Conservation (phyloP, 2,329 filamentous ascomycete species). For the Torrubiella hemipterigena region DNA sequence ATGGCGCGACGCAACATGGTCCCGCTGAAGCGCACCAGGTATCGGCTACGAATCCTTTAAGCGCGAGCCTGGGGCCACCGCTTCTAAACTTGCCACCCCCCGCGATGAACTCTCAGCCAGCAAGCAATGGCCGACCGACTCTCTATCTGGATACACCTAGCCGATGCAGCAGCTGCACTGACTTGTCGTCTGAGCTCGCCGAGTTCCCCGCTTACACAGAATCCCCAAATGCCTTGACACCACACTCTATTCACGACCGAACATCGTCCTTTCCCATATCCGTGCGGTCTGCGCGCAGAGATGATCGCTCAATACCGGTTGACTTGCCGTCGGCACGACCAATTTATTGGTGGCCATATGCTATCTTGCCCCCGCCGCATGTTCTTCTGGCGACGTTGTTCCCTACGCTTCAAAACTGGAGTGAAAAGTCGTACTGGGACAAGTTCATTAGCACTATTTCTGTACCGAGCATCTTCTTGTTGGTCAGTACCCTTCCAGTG, state of each 20-base stretch:
- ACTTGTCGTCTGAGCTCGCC: conserved; percentile 35
- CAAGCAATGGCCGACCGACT: conserved; percentile 7
- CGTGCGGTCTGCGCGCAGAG: too few relatives aligned
- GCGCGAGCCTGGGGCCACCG: too few relatives aligned
- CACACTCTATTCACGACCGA: conserved; percentile 20
- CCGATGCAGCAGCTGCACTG: conserved; percentile 27
- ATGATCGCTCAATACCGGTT: too few relatives aligned
- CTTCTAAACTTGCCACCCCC: conserved; percentile 30
- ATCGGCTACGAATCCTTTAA: too few relatives aligned
- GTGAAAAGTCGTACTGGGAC: conserved; percentile 72
- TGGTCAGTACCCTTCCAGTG: conserved; percentile 84
- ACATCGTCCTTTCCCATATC: too few relatives aligned
- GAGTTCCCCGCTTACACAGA: conserved; percentile 63
- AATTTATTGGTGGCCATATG: conserved; percentile 73
- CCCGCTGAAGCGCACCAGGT: too few relatives aligned
- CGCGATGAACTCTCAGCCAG: conserved; percentile 12
- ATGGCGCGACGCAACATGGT: too few relatives aligned
- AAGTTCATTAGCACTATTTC: conserved; percentile 71
- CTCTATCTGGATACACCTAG: conserved; percentile 36
- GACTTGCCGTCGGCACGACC: conserved; percentile 28
- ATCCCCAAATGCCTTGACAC: conserved; percentile 33
- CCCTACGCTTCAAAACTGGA: conserved; percentile 76
- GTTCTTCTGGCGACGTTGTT: conserved; percentile 66
- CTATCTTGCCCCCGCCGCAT: conserved; percentile 58
- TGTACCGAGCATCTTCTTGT: conserved; percentile 78